Conservation (phyloP, 2,329 filamentous ascomycete species). For the Chaetomium globosum region DNA sequence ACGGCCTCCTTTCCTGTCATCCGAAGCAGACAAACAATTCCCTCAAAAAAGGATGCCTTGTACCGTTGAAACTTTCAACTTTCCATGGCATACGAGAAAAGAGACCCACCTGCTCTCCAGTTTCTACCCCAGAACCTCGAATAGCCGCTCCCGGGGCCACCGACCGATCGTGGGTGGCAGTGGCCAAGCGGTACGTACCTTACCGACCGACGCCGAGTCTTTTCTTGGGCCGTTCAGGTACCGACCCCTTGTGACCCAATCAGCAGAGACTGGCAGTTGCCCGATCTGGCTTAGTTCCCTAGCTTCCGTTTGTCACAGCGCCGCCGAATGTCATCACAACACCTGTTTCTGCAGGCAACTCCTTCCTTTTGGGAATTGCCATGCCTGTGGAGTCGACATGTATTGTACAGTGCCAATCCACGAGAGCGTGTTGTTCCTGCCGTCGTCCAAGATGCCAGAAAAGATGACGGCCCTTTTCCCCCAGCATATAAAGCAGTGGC, state of each 20-base stretch:
- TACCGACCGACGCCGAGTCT: background rate
- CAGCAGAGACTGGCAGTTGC: conserved; percentile 33
- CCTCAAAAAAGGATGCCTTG: conserved; percentile 10
- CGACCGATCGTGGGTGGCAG: conserved; percentile 15
- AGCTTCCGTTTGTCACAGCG: conserved; percentile 33
- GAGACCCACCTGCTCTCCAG: conserved; percentile 15
- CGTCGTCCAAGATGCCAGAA: conserved; percentile 19
- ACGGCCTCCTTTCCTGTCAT: background rate
- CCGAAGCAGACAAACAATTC: conserved; percentile 5
- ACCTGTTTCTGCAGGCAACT: conserved; percentile 30
- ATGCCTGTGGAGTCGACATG: conserved; percentile 25
- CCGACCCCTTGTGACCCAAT: conserved; percentile 38
- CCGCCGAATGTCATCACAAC: conserved; percentile 35
- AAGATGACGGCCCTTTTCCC: conserved; percentile 10
- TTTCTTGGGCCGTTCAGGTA: conserved; percentile 34
- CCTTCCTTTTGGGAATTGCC: conserved; percentile 27
- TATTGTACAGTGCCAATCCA: conserved; percentile 30
- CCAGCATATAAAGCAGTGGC: conserved; percentile 27
- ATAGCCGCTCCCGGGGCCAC: conserved; percentile 33
- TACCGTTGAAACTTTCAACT: background rate
- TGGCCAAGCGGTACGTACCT: conserved; percentile 24
- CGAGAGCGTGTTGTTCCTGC: conserved; percentile 17
- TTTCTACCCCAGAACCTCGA: conserved; percentile 35
- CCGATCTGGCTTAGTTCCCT: conserved; percentile 29
- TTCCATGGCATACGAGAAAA: conserved; percentile 9